A percentile compares a stretch with the other conserved stretches of the same genome.
Conservation (phyloP, 176 grass and related monocot species). For the Thalia dealbata region DNA sequence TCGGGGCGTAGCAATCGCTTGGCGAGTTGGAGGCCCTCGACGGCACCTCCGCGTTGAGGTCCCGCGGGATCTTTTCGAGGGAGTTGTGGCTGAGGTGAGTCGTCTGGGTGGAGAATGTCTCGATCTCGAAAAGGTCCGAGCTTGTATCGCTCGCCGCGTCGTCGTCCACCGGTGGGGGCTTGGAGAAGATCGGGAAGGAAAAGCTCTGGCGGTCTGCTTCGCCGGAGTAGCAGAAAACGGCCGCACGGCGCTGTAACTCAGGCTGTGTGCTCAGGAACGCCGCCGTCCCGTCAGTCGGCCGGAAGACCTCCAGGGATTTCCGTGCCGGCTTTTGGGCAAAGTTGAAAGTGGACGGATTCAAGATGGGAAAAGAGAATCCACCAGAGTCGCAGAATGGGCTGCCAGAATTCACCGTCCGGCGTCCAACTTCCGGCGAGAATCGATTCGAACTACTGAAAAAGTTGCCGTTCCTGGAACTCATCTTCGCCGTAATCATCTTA, state of each 20-base stretch:
- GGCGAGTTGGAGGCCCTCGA: conserved; percentile 1
- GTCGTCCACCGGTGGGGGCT: conserved; percentile 20
- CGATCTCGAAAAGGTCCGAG: conserved; percentile 48
- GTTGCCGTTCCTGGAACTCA: conserved; percentile 21
- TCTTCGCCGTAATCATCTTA: conserved; percentile 21
- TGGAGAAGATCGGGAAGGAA: background rate
- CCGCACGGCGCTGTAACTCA: background rate
- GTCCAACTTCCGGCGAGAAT: conserved; percentile 7
- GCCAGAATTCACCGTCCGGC: conserved; percentile 12
- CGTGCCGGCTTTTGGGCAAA: background rate
- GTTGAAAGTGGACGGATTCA: conserved; percentile 10
- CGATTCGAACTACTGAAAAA: conserved; percentile 7
- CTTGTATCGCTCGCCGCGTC: conserved; percentile 36
- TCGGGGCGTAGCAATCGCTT: conserved; percentile 37
- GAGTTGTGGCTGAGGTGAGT: conserved; percentile 20
- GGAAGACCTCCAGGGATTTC: conserved; percentile 27
- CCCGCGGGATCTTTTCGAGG: conserved; percentile 12
- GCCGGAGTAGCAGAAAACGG: background rate
- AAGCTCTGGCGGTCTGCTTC: background rate
- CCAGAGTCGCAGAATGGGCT: background rate
- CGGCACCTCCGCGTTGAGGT: background rate
- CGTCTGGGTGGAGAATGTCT: conserved; percentile 27
- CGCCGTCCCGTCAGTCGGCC: background rate
- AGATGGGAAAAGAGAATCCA: conserved; percentile 20
- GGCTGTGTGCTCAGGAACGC: conserved; percentile 10